phyloP scores from a whole-genome alignment of 768 basidiomycete species.

The Auricularia sp. region DNA sequence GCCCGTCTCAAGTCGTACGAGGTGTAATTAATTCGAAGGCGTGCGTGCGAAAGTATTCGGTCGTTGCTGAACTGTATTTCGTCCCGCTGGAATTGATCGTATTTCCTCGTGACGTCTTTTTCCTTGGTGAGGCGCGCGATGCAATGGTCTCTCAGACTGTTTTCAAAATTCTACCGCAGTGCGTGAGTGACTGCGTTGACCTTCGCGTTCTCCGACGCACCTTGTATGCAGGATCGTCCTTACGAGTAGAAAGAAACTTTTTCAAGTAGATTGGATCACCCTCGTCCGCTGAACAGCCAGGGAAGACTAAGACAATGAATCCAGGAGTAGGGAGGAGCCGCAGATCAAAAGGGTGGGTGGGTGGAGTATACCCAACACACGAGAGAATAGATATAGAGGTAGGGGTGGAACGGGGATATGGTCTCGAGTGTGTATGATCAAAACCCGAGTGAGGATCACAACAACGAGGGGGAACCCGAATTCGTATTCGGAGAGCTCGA shows the following conservation, averaged over 20 bases:
- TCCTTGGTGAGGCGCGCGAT: conserved; percentile 17
- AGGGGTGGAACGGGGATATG: no score
- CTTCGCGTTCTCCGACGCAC: conserved; percentile 9
- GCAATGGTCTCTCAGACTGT: neutral
- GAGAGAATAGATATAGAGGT: no score
- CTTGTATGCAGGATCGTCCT: neutral
- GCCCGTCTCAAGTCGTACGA: conserved; percentile 32
- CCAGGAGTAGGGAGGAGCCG: no score
- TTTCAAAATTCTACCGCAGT: neutral
- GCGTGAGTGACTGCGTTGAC: no score
- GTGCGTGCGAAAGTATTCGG: conserved; percentile 1
- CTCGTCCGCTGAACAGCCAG: neutral
- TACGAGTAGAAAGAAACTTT: no score
- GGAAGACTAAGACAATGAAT: no score
- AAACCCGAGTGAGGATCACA: no score
- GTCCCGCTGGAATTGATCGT: neutral
- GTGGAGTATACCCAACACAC: no score
- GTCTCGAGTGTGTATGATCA: no score
- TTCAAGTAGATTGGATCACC: conserved; percentile 17
- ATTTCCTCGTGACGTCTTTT: conserved; percentile 20
- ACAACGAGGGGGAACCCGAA: no score
- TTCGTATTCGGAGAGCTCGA: no score
- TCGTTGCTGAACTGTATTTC: conserved; percentile 4
- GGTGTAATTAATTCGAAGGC: conserved; percentile 28
- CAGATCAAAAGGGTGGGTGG: no score